Conservation (phyloP, 2,329 filamentous ascomycete genomes). For the Mariannaea elegans region DNA sequence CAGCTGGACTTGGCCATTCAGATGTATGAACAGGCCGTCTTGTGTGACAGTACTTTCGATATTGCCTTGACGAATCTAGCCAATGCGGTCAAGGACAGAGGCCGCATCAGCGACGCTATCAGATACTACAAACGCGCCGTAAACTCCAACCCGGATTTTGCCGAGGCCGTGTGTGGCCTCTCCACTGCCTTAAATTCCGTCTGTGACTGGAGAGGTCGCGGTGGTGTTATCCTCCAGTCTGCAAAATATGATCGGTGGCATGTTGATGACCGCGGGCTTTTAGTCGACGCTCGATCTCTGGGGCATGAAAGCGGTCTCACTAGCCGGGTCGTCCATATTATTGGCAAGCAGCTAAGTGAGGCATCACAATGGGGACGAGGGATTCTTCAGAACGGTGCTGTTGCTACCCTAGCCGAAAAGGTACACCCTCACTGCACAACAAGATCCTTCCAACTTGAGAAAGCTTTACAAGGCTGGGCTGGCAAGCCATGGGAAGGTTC, state of each 20-base stretch:
- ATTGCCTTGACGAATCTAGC: slow-evolving; percentile 96
- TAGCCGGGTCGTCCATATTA: slow-evolving; percentile 89
- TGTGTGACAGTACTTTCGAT: slow-evolving; percentile 93
- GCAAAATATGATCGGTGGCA: slow-evolving; percentile 91
- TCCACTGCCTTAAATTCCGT: slow-evolving; percentile 96
- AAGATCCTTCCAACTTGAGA: slow-evolving; percentile 47
- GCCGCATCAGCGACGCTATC: slow-evolving; percentile 91
- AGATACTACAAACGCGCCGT: slow-evolving; percentile 91
- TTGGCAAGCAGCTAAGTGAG: slow-evolving; percentile 85
- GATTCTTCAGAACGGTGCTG: slow-evolving; percentile 64
- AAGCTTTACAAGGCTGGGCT: slow-evolving; percentile 67
- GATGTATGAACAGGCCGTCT: slow-evolving; percentile 96
- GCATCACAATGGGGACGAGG: slow-evolving; percentile 87
- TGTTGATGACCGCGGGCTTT: slow-evolving; percentile 83
- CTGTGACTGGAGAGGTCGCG: slow-evolving; percentile 91
- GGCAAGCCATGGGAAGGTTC: slow-evolving; percentile 89
- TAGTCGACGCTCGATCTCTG: slow-evolving; percentile 74
- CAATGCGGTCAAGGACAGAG: slow-evolving; percentile 97
- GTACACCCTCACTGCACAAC: slow-evolving; percentile 52
- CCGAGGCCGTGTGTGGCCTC: slow-evolving; percentile 94
- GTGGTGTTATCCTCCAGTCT: slow-evolving; percentile 79
- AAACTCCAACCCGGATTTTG: slow-evolving; percentile 90
- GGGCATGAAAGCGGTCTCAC: slow-evolving; percentile 80
- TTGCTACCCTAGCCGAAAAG: slow-evolving; percentile 61
- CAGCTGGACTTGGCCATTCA: slow-evolving; percentile 90